Evolutionary conservation across 768 basidiomycete genomes (phyloP), one percentile per base, ranked within the genome.

Genomic region (Neoboletus subvelutipes): DNA sequence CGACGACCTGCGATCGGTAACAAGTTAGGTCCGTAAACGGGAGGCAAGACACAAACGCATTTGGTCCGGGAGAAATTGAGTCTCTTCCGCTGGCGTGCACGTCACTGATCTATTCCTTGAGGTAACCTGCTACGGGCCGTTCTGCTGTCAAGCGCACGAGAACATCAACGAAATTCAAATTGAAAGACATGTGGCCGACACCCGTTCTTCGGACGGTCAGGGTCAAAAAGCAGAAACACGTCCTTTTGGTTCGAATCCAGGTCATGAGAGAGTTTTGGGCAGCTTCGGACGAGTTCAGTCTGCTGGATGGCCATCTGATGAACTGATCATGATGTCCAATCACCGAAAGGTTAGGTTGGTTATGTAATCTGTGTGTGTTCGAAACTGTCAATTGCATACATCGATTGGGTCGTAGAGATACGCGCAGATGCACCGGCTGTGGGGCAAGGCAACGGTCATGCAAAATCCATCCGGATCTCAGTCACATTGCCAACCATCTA

Each of bases 391-490:
- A 47, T 50, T 50, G 6, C 51, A 31, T 49, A 9, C 22, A 55
- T 57, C 37, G 43, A 55, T 56, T 42, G 42, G 45, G 12, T 45
- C 11, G 26, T 22, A 12, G 47, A n/a, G 42, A 28, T 20, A 26
- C 12, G 18, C 9, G 22, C 42, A 40, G 41, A 42, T 24, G 45
- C 29, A n/a, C 9, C 11, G 34, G 51, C 6, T 15, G 28, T 13
- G 28, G 20, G 29, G 47, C 28, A 28, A 57, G 22, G 49, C 39
- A 49, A 45, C n/a, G 33, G 50, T 20, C 26, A 55, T 60, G 47
- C 52, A 55, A 22, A 37, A 5, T 20, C 18, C 37, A n/a, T 18
- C 45, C 58, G 54, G 61, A 64, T 61, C 62, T 64, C 55, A 54
- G 40, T 43, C 45, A 52, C 26, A n/a, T 42, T 54, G 37, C 64